phyloP scores from a whole-genome alignment of 2,329 filamentous ascomycete genomes.

The Fusarium tjaetaba region DNA sequence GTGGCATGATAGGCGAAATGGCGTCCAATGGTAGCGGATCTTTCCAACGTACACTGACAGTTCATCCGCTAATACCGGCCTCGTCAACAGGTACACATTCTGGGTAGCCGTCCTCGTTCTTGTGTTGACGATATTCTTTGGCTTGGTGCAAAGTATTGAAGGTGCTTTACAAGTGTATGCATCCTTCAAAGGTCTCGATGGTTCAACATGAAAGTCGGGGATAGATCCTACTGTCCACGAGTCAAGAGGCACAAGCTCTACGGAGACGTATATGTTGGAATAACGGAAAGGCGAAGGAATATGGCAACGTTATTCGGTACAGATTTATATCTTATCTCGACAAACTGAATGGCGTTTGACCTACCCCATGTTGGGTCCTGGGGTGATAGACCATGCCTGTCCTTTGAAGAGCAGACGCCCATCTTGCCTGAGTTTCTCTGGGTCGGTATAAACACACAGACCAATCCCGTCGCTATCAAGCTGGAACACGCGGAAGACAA shows the following conservation, averaged over 20 bases:
- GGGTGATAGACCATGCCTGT: constrained; percentile 28
- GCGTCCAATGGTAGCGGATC: neutral
- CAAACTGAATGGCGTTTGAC: neutral
- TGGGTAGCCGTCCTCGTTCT: neutral
- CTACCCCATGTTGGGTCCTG: neutral
- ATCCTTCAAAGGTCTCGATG: neutral
- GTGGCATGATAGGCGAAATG: neutral
- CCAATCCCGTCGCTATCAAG: constrained; percentile 16
- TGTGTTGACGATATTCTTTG: constrained; percentile 5
- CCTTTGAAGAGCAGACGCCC: constrained; percentile 28
- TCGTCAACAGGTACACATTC: neutral
- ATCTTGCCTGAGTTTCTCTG: constrained; percentile 26
- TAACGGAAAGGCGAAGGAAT: fast-evolving
- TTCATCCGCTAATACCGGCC: neutral
- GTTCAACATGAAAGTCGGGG: neutral
- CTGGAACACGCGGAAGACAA: constrained; percentile 7
- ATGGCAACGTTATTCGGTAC: fast-evolving
- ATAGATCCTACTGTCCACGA: neutral
- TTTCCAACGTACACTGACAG: neutral
- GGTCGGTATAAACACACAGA: constrained; percentile 28
- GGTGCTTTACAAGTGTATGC: constrained; percentile 4
- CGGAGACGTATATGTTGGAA: neutral
- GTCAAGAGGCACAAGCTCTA: neutral
- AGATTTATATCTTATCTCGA: neutral
- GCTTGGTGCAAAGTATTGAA: neutral